Percentiles rank a stretch among this genome's conserved stretches.
These are phyloP conservation scores for Gossypium herbaceum DNA, from an alignment of 345 rosid genomes.

Conservation along the genomic window DNA sequence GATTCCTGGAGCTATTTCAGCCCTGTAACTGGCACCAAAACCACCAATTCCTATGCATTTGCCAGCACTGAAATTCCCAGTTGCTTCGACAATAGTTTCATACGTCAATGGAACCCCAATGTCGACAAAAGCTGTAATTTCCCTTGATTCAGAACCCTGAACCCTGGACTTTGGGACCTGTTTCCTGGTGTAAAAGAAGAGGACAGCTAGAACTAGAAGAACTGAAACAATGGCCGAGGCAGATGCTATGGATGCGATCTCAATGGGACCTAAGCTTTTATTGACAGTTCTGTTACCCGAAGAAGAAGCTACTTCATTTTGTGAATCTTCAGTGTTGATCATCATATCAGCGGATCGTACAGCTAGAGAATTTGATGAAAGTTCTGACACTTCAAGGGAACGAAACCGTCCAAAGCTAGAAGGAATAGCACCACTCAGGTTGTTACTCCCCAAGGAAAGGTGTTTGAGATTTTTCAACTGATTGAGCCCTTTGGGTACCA, in stretches of 20 bases:
- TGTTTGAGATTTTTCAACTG: constrained; percentile 36
- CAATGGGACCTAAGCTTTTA: constrained; percentile 41
- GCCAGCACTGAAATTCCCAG: constrained; percentile 46
- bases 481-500: constrained; percentile 38
- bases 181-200: constrained; percentile 45
- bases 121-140: constrained; percentile 44
- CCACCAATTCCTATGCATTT: constrained; percentile 63
- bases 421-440: constrained; percentile 45
- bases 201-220: constrained; percentile 38
- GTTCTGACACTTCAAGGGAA: constrained; percentile 33
- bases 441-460: constrained; percentile 47
- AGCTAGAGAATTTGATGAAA: constrained; percentile 33
- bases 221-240: constrained; percentile 58
- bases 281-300: neutral
- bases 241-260: constrained; percentile 56
- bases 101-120: constrained; percentile 40
- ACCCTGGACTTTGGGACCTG: constrained; percentile 36
- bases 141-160: constrained; percentile 30
- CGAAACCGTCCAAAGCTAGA: constrained; percentile 32
- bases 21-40: constrained; percentile 59
- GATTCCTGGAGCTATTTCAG: constrained; percentile 40
- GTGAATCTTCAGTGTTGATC: constrained; percentile 27
- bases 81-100: constrained; percentile 51
- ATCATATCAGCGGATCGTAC: constrained; percentile 35
- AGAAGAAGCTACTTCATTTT: constrained; percentile 27